A percentile compares a stretch with the other conserved stretches of the same genome.
phyloP scores from a whole-genome alignment of 345 rosid species.

The Raphanus sativus region DNA sequence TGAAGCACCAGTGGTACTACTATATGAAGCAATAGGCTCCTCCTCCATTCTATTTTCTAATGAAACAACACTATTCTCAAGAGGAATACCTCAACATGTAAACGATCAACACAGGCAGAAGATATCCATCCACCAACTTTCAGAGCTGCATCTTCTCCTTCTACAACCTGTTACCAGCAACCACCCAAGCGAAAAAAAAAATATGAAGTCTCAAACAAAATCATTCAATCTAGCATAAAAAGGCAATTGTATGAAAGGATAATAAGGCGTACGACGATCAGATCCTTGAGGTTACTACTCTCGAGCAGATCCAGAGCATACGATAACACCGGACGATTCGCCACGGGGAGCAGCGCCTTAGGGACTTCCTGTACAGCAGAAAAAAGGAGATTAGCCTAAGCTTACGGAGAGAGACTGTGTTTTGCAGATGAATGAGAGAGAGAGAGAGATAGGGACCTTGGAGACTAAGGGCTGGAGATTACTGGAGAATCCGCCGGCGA shows the following conservation, averaged over 20 bases:
- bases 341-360: slow-evolving; percentile 88
- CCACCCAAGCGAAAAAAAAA: background rate
- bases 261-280: slow-evolving; percentile 65
- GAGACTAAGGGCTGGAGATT: slow-evolving; percentile 80
- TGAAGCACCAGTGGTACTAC: background rate
- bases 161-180: slow-evolving; percentile 68
- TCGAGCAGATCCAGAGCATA: slow-evolving; percentile 84
- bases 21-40: slow-evolving; percentile 4
- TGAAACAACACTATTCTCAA: background rate
- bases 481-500: slow-evolving; percentile 84
- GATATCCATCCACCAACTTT: slow-evolving; percentile 93
- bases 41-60: background rate
- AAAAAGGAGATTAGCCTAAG: slow-evolving; percentile 3
- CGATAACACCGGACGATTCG: slow-evolving; percentile 85
- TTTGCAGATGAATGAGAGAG: background rate
- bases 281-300: slow-evolving; percentile 74
- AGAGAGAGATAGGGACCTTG: slow-evolving; percentile 48
- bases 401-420: background rate
- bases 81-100: slow-evolving; percentile 71
- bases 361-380: slow-evolving; percentile 70
- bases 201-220: background rate
- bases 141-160: slow-evolving; percentile 81
- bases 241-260: slow-evolving; percentile 2
- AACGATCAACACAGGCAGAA: slow-evolving; percentile 79
- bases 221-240: background rate